Base-by-base conservation (phyloP, 1,284 basidiomycete species). In the Ustilago curta region DNA sequence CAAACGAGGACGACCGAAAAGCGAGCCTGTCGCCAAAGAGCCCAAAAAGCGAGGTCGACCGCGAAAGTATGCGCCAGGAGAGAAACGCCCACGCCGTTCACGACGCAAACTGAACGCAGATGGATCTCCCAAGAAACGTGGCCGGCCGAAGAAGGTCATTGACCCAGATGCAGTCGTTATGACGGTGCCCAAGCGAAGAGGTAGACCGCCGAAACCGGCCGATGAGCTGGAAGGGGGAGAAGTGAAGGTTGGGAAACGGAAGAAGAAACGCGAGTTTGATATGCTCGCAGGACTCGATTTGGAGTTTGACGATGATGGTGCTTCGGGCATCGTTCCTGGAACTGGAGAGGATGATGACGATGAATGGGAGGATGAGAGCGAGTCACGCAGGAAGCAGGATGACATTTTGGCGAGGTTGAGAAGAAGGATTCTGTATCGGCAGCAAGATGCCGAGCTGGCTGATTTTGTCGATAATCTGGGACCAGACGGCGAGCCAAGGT, bases 1-100 rank as follows among this genome's bases (percentile, higher is more conserved):
- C 16, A 67, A 70, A 40, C 67, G 72, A 4, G 72, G 72, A 12
- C 59, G 72, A 43, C 72, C 68, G 14, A 43, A 45, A 12, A 67
- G 53, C 18, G 71, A 59, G 3, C 63, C 53, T 7, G 56, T 47
- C 16, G 32, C 47, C 18, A 70, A 62, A 37, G 48, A 57, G 8
- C 63, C 67, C 32, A 75, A 75, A 54, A 72, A 72, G 49, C 58
- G 74, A 21, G 74, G 74, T 16, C 58, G 74, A 11, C 74, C 74
- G 14, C 54, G 62, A 18, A 76, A 72, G 55, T 71, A 72, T 31
- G 66, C 69, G 0, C 48, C 51, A 1, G 74, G 70, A 9, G 69
- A 72, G 40, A 66, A 62, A 25, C 58, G 65, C 2, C 58, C 64
- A 0, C 52, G 64, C 8, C 51, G 53, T 0, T 67, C 68, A 16